phyloP scores from a whole-genome alignment of 306 rosid species.

The Quercus ilex region DNA sequence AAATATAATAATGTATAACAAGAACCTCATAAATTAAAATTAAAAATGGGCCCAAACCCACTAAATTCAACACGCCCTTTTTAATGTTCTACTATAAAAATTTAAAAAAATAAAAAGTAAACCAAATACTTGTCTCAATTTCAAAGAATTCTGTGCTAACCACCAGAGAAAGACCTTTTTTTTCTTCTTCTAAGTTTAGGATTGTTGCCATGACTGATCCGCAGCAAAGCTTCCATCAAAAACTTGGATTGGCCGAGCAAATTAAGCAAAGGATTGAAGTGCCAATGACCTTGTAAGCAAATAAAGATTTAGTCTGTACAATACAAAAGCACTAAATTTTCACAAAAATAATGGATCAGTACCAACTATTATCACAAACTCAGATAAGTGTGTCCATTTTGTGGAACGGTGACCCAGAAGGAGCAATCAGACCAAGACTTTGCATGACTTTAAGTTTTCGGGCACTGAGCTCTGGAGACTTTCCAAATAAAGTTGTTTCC shows the following conservation, averaged over 20 bases:
- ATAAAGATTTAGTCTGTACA: background rate
- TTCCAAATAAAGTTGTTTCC: slow-evolving; percentile 28
- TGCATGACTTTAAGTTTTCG: slow-evolving; percentile 65
- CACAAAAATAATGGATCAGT: background rate
- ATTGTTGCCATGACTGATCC: background rate
- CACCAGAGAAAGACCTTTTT: background rate
- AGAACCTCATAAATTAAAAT: background rate
- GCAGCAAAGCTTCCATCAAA: background rate
- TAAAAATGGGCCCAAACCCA: background rate
- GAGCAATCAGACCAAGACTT: slow-evolving; percentile 65
- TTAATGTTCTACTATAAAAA: background rate
- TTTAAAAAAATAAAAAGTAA: background rate
- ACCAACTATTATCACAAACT: slow-evolving; percentile 11
- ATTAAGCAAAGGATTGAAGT: background rate
- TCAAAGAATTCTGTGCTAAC: background rate
- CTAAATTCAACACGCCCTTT: background rate
- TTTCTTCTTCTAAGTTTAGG: background rate
- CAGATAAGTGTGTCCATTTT: slow-evolving; percentile 7
- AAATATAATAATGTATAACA: background rate
- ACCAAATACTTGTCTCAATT: background rate
- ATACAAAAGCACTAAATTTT: background rate
- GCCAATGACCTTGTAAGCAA: background rate
- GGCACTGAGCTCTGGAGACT: slow-evolving; percentile 46
- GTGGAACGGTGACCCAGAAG: slow-evolving; percentile 54
- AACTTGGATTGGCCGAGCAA: background rate